Evolutionary conservation across 345 rosid genomes (phyloP), one percentile per base, ranked within the genome.

Genomic region (Eucalyptus sideroxylon): DNA sequence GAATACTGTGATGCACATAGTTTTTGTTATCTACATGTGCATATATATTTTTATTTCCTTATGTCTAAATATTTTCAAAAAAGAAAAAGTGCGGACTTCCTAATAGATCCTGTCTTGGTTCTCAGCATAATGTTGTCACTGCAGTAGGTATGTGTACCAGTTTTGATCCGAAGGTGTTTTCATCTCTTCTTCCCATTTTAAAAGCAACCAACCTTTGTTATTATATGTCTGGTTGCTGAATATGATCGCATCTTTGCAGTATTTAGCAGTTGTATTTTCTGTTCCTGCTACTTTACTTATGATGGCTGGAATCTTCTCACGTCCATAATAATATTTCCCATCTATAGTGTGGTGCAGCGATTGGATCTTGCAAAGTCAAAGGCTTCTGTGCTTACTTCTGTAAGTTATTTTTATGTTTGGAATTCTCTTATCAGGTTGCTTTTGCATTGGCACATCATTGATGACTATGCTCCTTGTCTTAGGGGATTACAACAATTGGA

Each of bases 341-440:
- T 87, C 82, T 96, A 92, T 94, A 98, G 99, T 94, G 95, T 96
- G 91, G 98, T 98, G 91, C 99, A 96, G 95, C 95, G 98, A 91
- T 97, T 98, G 91, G 98, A 97, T 91, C 99, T 98, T 89, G 94
- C 98, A 90, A 97, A 98, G 93, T 96, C 99, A 85, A 98, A 97
- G 93, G 98, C 99, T 92, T 98, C 99, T 77, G 99, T 98, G 81
- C 98, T 98, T 89, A 94, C 98, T 91, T 97, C 99, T 96, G 99
- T 98, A 90, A 93, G 99, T 95, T 89, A 80, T 59, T 53, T 87
- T 92, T 59, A 37, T 87, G 26, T 80, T 44, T 89, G 17, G 59
- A 87, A 56, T 40, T 87, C 88, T 60, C 85, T 86, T 90, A 91
- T 87, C 88, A 62, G 62, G 47, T 82, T 53, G 51, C 82, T 89